Percentiles rank a stretch among this genome's conserved stretches.
These are phyloP conservation scores for Bisporella sp. DNA, from an alignment of 2,329 filamentous ascomycete genomes.

Conservation along the genomic window DNA sequence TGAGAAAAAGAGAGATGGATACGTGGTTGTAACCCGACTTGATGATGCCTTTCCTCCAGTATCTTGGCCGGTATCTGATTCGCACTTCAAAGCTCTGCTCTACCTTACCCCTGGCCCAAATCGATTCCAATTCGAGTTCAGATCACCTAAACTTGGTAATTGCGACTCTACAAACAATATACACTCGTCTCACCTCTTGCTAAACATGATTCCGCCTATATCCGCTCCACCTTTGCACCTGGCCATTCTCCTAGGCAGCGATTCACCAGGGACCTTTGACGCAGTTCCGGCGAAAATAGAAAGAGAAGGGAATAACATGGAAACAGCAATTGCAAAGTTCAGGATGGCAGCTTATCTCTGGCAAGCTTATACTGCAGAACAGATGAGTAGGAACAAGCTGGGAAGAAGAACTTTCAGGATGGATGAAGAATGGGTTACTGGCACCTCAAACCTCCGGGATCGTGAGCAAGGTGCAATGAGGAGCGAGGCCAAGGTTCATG, in stretches of 20 bases:
- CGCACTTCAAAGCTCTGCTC: slow-evolving; percentile 85
- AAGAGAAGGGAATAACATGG: slow-evolving; percentile 74
- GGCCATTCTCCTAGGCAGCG: slow-evolving; percentile 79
- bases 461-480: slow-evolving; percentile 65
- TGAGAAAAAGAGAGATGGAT: slow-evolving; percentile 67
- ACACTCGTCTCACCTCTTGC: slow-evolving; percentile 72
- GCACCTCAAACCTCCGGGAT: slow-evolving; percentile 72
- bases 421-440: slow-evolving; percentile 90
- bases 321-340: slow-evolving; percentile 80
- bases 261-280: slow-evolving; percentile 82
- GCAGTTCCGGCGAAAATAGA: slow-evolving; percentile 67
- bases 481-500: slow-evolving; percentile 83
- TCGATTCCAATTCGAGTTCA: slow-evolving; percentile 79
- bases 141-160: slow-evolving; percentile 71
- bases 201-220: slow-evolving; percentile 79
- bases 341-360: slow-evolving; percentile 93
- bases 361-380: slow-evolving; percentile 95
- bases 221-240: slow-evolving; percentile 80
- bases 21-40: slow-evolving; percentile 69
- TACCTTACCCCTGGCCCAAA: slow-evolving; percentile 92
- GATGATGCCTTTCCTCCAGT: slow-evolving; percentile 80
- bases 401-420: slow-evolving; percentile 82
- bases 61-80: slow-evolving; percentile 81
- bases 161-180: slow-evolving; percentile 58
- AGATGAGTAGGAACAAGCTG: slow-evolving; percentile 87